Evolutionary conservation across 257 asterid species (phyloP).

Genomic region (Buddleja alternifolia): DNA sequence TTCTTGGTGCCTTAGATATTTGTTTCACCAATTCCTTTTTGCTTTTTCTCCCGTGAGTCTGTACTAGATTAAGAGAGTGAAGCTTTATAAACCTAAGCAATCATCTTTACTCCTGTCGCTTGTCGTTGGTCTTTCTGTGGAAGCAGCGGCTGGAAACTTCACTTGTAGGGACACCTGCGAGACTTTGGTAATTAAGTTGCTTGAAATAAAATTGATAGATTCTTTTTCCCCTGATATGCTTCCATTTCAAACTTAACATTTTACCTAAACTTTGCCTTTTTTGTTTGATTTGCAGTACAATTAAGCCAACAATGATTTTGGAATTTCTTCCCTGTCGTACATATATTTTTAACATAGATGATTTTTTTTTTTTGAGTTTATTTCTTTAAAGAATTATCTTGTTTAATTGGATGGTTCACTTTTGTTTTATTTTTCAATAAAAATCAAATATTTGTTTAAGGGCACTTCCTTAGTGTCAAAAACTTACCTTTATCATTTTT

Average conservation of each 20-base stretch:
- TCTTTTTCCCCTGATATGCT: not conserved
- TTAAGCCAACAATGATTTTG: not conserved
- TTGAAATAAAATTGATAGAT: not conserved
- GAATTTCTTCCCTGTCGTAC: not conserved
- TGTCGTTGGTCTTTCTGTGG: conserved; percentile 4
- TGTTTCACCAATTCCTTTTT: not conserved
- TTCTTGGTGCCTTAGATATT: conserved; percentile 3
- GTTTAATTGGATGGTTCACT: conserved; percentile 5
- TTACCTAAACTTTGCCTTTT: not conserved
- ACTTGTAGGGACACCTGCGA: too few species aligned
- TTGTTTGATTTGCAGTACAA: not conserved
- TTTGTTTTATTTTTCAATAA: not conserved
- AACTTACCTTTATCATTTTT: not conserved
- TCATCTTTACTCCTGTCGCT: not conserved
- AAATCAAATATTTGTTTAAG: not conserved
- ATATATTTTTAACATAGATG: not conserved
- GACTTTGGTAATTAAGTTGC: conserved; percentile 17
- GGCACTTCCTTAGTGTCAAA: not conserved
- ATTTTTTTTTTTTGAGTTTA: not conserved
- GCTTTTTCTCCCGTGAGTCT: not conserved
- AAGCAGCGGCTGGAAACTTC: not conserved
- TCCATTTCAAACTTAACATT: not conserved
- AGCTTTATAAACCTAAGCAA: not conserved
- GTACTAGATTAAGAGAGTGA: not conserved
- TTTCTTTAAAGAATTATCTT: not conserved